Evolutionary conservation across 768 basidiomycete genomes (phyloP).

Genomic region (Megacollybia marginata): DNA sequence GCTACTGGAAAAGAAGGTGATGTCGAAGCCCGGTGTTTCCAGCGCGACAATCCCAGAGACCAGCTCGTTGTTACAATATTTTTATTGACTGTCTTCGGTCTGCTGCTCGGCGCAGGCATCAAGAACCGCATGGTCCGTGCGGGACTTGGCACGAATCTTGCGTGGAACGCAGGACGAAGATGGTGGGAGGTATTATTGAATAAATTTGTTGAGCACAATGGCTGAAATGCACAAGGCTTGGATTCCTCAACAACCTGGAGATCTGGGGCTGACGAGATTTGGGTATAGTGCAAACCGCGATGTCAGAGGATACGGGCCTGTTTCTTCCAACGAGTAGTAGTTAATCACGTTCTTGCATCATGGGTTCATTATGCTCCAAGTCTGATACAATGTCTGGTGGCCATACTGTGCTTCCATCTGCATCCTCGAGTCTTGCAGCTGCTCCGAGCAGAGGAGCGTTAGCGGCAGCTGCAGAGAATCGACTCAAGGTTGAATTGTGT

Average conservation of each 20-base stretch:
- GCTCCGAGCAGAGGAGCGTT: constrained; percentile 28
- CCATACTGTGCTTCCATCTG: constrained; percentile 36
- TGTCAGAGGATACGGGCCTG: background rate
- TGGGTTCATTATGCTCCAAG: constrained; percentile 59
- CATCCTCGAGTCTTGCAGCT: constrained; percentile 18
- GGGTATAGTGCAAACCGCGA: constrained; percentile 33
- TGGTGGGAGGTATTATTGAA: constrained; percentile 71
- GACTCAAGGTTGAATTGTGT: constrained; percentile 35
- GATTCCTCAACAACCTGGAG: constrained; percentile 50
- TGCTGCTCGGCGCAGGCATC: constrained; percentile 78
- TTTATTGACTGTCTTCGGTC: constrained; percentile 78
- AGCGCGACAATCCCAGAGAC: constrained; percentile 93
- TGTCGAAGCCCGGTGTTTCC: constrained; percentile 93
- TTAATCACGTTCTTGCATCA: constrained; percentile 11
- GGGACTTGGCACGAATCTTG: constrained; percentile 54
- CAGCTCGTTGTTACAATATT: constrained; percentile 91
- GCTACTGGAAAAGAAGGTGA: constrained; percentile 94
- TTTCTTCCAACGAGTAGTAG: background rate
- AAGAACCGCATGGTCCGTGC: constrained; percentile 78
- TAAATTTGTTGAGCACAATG: background rate
- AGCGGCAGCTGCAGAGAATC: constrained; percentile 38
- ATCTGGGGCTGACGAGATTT: constrained; percentile 30
- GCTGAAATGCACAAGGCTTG: constrained; percentile 32
- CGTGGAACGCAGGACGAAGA: constrained; percentile 56
- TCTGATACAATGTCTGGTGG: constrained; percentile 35